Evolutionary conservation across 2,329 filamentous ascomycete species (phyloP), one percentile per base, ranked within the genome.

Genomic region (Tolypocladium paradoxum): DNA sequence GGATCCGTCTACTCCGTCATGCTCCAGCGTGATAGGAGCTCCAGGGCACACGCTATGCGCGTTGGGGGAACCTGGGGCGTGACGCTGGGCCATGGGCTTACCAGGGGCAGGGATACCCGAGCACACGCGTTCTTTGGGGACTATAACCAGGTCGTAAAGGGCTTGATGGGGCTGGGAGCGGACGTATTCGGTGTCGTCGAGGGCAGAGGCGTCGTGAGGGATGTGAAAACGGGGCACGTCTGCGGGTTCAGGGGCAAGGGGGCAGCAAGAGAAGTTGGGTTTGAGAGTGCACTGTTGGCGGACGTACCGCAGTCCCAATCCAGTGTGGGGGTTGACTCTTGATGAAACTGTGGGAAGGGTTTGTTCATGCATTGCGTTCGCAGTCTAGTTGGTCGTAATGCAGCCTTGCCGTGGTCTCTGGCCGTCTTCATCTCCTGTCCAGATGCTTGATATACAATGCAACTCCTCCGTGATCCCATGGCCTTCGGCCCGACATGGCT

Each of bases 1-100:
- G 79, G 80, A 0, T 62, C 63, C 2, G 69, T 84, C 6, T 84
- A 81, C 66, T 84, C 81, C 0, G 66, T 84, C 1, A 61, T 84
- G 20, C 65, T 85, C 20, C 70, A 81, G 64, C 68, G 67, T 2
- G 73, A 77, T 55, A 48, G 48, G 1, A 65, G 73, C 51, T 46
- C 64, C 0, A 69, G 72, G 8, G 74, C 76, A 0, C 80, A 84
- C 58, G 76, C 78, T 0, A 66, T 84, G 33, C 60, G 64, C 2
- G 68, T 80, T 16, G 72, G 58, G 0, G 65, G 66, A n/a, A 56
- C 70, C 45, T 79, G 76, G 73, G 81, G 75, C 16, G 79, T 82
- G 1, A 79, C 81, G 0, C 66, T 85, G 14, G 82, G 81, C 1
- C 81, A 85, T 59, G 81, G 81, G 0, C 46, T 82, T 22, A 62